A percentile compares a stretch with the other conserved stretches of the same genome.
phyloP scores from a whole-genome alignment of 345 rosid genomes.

The Mangifera indica region DNA sequence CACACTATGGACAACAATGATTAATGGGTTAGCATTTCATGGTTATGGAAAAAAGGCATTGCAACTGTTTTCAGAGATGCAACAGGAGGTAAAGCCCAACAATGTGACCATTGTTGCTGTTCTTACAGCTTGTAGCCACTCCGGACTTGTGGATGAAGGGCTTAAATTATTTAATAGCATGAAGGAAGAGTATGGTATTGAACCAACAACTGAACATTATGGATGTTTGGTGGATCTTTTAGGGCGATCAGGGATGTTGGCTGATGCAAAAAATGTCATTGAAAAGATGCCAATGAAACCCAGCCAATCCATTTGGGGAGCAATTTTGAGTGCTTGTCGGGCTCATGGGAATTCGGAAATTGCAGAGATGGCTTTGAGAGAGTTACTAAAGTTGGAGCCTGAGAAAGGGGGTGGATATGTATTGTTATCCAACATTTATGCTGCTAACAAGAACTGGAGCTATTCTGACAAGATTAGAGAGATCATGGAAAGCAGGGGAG shows the following conservation, averaged over 20 bases:
- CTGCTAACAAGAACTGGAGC: constrained; percentile 44
- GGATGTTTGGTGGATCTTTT: constrained; percentile 57
- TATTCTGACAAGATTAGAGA: constrained; percentile 42
- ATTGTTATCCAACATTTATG: constrained; percentile 53
- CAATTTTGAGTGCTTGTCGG: constrained; percentile 46
- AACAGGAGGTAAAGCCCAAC: constrained; percentile 37
- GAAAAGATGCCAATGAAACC: constrained; percentile 52
- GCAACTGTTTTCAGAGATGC: constrained; percentile 47
- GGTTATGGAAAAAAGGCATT: constrained; percentile 53
- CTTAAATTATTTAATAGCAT: constrained; percentile 39
- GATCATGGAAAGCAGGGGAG: constrained; percentile 47
- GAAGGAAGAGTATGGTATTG: constrained; percentile 40
- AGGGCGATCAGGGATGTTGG: constrained; percentile 49
- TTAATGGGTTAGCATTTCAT: constrained; percentile 56
- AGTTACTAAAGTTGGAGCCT: constrained; percentile 54
- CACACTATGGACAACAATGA: constrained; percentile 62
- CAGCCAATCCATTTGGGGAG: constrained; percentile 53
- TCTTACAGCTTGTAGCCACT: constrained; percentile 55
- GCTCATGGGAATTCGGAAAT: constrained; percentile 42
- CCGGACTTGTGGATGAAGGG: constrained; percentile 50
- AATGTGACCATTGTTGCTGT: constrained; percentile 51
- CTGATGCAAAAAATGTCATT: constrained; percentile 43
- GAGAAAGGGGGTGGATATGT: constrained; percentile 57
- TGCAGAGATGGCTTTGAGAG: constrained; percentile 50
- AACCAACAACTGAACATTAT: constrained; percentile 51